These are phyloP conservation scores for Syzygium syzygioides DNA, from an alignment of 441 rosid species.

Conservation along the genomic window DNA sequence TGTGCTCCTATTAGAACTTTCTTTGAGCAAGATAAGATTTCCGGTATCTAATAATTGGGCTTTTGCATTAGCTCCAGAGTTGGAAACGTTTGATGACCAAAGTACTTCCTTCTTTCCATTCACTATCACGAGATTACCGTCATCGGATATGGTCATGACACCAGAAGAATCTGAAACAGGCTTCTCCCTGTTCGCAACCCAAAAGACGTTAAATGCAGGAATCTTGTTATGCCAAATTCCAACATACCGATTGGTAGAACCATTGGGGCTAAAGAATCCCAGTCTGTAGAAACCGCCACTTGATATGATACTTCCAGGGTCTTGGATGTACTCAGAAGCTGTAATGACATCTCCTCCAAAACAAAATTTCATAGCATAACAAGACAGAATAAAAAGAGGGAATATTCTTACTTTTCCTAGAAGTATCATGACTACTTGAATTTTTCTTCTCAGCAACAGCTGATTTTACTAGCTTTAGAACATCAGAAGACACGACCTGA, in stretches of 20 bases:
- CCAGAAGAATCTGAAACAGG: background rate
- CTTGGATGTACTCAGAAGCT: background rate
- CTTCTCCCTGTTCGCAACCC: constrained; percentile 1
- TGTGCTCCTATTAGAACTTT: background rate
- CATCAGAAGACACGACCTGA: background rate
- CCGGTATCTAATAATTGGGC: background rate
- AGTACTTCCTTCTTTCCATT: background rate
- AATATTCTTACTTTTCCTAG: background rate
- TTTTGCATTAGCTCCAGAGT: background rate
- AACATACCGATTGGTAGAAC: background rate
- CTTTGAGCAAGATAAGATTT: background rate
- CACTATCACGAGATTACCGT: background rate
- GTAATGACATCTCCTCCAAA: background rate
- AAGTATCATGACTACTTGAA: background rate
- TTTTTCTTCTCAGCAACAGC: background rate
- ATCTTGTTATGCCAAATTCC: background rate
- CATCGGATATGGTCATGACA: background rate
- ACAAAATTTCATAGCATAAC: background rate
- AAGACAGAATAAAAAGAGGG: background rate
- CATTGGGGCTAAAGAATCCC: background rate
- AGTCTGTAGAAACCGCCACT: background rate
- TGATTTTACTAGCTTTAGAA: background rate
- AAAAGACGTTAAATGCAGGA: background rate
- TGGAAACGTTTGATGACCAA: background rate
- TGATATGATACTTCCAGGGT: background rate